Base-by-base conservation (phyloP, 1,284 basidiomycete genomes). In the Blastosporella zonata region DNA sequence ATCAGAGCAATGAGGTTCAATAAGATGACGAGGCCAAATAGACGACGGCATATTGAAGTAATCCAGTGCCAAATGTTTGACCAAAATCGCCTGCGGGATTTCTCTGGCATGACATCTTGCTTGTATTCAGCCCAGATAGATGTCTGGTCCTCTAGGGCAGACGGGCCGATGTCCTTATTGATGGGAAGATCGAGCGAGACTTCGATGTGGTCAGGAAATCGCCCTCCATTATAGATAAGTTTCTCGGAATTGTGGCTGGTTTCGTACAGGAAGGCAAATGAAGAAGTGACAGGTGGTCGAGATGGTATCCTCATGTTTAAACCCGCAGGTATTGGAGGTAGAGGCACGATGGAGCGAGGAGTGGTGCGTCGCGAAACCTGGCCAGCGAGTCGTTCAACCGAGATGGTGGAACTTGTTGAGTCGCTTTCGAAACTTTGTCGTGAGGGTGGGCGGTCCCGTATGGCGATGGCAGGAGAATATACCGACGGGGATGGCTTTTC, bases 21-120 rank as follows among this genome's bases (percentile, higher is more conserved):
- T 41, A 79, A 55, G 62, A 82, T 80, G 7, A 81, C 75, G 36
- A 81, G 58, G 31, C 76, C 73, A 55, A 83, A 83, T 1, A 82
- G 68, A 22, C 79, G 71, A 35, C 78, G 75, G 59, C 81, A 82
- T 7, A 81, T 65, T 3, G 73, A 72, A 62, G 80, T 77, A 49
- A 81, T 60, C 45, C 73, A 73, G 56, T 80, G 73, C 18, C 79
- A 74, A 28, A 82, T 55, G 56, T 81, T 80, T 46, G 77, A 75
- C 39, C 74, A 20, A 34, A 59, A 51, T 60, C 71, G 74, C 8
- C 73, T 66, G 45, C 81, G 70, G 6, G 57, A 70, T 62, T 83
- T 81, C 17, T 73, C 66, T 0, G 79, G 79, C 2, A 81, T 56
- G 4, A 62, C 60, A 46, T 79, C 77, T 35, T 79, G 67, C 48